Evolutionary conservation across 2,329 filamentous ascomycete species (phyloP).

Genomic region (Fusarium brevicatenulatum): DNA sequence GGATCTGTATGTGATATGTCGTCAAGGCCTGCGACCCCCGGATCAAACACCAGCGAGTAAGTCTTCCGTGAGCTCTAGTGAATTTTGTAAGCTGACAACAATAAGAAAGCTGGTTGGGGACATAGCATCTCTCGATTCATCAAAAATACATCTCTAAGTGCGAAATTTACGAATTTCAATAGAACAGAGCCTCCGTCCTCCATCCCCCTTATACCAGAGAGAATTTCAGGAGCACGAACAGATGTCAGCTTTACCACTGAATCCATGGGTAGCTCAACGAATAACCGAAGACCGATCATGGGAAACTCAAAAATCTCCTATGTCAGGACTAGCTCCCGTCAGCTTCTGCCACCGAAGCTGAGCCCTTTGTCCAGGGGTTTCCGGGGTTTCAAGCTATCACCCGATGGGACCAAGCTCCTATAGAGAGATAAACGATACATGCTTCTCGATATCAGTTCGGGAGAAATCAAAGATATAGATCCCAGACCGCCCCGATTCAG

Average conservation of each 20-base stretch:
- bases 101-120: too few species aligned
- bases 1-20: background rate
- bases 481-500: background rate
- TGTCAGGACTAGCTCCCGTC: background rate
- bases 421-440: background rate
- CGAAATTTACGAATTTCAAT: background rate
- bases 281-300: background rate
- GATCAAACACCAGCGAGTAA: background rate
- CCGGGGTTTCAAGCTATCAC: background rate
- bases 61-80: fast-evolving
- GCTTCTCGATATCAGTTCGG: background rate
- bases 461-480: background rate
- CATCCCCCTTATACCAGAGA: background rate
- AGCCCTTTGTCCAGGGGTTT: background rate
- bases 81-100: background rate
- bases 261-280: too few species aligned
- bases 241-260: background rate
- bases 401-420: background rate
- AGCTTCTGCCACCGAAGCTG: background rate
- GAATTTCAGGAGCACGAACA: background rate
- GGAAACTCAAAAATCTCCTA: background rate
- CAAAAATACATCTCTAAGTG: background rate
- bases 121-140: fast-evolving
- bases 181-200: background rate
- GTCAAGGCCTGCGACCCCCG: background rate